Conservation (phyloP, 345 rosid species). For the Barbarea vulgaris region DNA sequence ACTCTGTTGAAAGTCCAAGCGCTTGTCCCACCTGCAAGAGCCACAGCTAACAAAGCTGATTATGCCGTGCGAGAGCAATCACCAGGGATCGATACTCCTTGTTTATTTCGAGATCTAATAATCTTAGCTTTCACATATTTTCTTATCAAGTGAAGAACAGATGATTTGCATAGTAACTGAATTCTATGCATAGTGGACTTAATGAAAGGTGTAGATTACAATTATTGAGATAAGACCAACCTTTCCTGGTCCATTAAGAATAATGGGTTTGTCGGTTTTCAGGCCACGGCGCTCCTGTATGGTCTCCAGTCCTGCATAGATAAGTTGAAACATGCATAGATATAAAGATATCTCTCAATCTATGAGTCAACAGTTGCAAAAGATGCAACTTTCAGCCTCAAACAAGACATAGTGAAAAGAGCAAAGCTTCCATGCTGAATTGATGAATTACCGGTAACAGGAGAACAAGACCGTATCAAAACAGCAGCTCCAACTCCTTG, state of each 20-base stretch:
- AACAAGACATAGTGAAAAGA: background rate
- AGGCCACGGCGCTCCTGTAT: conserved; percentile 86
- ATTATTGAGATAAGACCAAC: conserved; percentile 41
- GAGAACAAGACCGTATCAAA: conserved; percentile 84
- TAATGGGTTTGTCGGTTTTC: conserved; percentile 73
- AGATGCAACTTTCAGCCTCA: background rate
- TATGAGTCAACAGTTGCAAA: background rate
- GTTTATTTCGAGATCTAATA: background rate
- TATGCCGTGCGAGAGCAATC: background rate
- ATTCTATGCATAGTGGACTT: background rate
- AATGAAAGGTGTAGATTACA: background rate
- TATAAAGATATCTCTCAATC: background rate
- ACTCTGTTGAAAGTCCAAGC: conserved; percentile 79
- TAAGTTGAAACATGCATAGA: background rate
- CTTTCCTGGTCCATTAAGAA: conserved; percentile 94
- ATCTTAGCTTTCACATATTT: background rate
- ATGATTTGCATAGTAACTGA: background rate
- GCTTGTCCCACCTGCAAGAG: conserved; percentile 84
- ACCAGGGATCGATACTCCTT: background rate
- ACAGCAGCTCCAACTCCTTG: conserved; percentile 92
- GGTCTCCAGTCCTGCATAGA: conserved; percentile 73
- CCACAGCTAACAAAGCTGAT: background rate
- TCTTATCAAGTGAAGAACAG: background rate
- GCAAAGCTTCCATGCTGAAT: background rate
- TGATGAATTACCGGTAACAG: conserved; percentile 59